Conservation (phyloP, 345 rosid species). For the Kandelia obovata region DNA sequence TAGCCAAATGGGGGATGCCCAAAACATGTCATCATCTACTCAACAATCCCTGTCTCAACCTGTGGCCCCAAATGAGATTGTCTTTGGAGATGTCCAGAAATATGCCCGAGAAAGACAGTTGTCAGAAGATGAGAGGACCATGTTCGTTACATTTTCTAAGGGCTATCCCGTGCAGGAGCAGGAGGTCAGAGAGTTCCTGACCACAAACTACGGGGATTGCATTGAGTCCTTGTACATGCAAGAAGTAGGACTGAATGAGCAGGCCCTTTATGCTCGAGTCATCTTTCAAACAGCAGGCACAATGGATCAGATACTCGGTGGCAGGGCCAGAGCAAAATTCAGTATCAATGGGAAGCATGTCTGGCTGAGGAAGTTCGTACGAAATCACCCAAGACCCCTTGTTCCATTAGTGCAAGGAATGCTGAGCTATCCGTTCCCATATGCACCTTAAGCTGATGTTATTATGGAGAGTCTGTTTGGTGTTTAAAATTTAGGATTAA, state of each 20-base stretch:
- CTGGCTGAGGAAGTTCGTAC: slow-evolving; percentile 57
- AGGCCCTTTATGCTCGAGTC: slow-evolving; percentile 46
- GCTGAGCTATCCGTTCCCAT: neutral
- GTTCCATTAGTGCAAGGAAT: neutral
- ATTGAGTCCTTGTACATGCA: slow-evolving; percentile 54
- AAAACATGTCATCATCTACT: neutral
- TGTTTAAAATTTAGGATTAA: too few relatives aligned
- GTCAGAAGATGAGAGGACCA: slow-evolving; percentile 45
- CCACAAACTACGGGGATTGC: slow-evolving; percentile 38
- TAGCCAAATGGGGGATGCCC: slow-evolving; percentile 10
- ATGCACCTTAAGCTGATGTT: neutral
- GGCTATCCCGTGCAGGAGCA: slow-evolving; percentile 52
- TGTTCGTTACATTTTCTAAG: slow-evolving; percentile 61
- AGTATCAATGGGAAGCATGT: slow-evolving; percentile 67
- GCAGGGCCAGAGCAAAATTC: slow-evolving; percentile 41
- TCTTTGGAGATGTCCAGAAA: neutral
- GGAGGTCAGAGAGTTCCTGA: slow-evolving; percentile 49
- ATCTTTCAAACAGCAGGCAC: slow-evolving; percentile 27
- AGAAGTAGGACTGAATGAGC: slow-evolving; percentile 37
- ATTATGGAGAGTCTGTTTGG: too few relatives aligned
- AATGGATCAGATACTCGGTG: slow-evolving; percentile 33
- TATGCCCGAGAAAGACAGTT: slow-evolving; percentile 7
- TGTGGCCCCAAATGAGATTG: slow-evolving; percentile 5
- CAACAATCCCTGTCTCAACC: slow-evolving; percentile 2
- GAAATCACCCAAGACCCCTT: slow-evolving; percentile 22